Percentiles rank a stretch among this genome's conserved stretches.
Conservation (phyloP, 1,139 yeast species). For the Diutina catenulata region DNA sequence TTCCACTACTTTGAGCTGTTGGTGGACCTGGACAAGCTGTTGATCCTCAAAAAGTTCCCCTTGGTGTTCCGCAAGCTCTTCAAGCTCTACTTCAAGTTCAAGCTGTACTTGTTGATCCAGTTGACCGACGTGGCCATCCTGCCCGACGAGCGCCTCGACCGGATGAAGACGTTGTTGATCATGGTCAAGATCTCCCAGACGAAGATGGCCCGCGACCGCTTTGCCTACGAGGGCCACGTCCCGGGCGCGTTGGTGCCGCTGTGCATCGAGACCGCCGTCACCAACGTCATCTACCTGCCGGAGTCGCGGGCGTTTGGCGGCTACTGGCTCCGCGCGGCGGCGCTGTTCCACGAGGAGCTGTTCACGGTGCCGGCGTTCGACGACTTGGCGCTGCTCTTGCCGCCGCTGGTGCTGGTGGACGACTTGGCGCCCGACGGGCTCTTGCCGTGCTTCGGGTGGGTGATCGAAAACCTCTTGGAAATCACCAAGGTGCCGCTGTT, state of each 20-base stretch:
- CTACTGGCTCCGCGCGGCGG: slow-evolving; percentile 53
- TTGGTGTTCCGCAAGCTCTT: slow-evolving; percentile 56
- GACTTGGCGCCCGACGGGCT: slow-evolving; percentile 25
- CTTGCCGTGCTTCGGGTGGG: slow-evolving; percentile 75
- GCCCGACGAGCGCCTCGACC: slow-evolving; percentile 48
- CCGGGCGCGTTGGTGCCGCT: slow-evolving; percentile 51
- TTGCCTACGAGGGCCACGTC: slow-evolving; percentile 32
- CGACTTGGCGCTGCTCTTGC: slow-evolving; percentile 25
- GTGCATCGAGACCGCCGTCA: slow-evolving; percentile 71
- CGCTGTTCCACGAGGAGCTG: slow-evolving; percentile 12
- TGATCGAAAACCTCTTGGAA: slow-evolving; percentile 31
- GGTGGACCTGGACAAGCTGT: slow-evolving; percentile 25
- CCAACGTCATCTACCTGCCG: slow-evolving; percentile 68
- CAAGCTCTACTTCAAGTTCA: slow-evolving; percentile 56
- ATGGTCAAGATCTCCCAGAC: slow-evolving; percentile 56
- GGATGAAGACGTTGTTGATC: slow-evolving; percentile 60
- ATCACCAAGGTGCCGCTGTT: slow-evolving; percentile 26
- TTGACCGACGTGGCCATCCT: slow-evolving; percentile 48
- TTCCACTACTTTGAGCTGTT: slow-evolving; percentile 60
- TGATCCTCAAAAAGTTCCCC: slow-evolving; percentile 49
- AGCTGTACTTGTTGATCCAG: slow-evolving; percentile 52
- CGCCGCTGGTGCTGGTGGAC: slow-evolving; percentile 15
- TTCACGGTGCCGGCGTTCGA: slow-evolving; percentile 14
- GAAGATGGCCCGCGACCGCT: slow-evolving; percentile 59
- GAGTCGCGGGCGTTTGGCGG: slow-evolving; percentile 61